Evolutionary conservation across 257 asterid genomes (phyloP).

Genomic region (Solanum rostratum): DNA sequence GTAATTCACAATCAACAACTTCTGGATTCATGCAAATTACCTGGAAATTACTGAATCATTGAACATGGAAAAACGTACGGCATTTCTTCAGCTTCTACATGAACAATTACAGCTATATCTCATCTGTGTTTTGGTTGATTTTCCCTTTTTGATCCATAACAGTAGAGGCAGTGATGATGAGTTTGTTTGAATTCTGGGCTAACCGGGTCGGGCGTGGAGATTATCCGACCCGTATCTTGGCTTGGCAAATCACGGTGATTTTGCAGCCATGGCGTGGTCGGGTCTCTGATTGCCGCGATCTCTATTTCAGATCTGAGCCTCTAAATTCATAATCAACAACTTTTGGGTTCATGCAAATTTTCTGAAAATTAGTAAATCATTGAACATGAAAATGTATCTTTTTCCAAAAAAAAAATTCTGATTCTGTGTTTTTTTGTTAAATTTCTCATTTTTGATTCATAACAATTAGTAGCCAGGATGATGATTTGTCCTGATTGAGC

Average conservation of each 20-base stretch:
- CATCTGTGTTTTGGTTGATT: not conserved
- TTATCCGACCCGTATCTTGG: constrained; percentile 12
- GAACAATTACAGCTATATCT: not conserved
- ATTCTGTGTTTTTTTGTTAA: not conserved
- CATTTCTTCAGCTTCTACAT: not conserved
- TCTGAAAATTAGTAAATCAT: not conserved
- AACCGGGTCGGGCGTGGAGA: not conserved
- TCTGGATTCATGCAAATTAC: not conserved
- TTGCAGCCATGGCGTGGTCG: constrained; percentile 38
- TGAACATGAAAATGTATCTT: not conserved
- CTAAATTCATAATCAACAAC: not conserved
- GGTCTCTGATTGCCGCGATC: not conserved
- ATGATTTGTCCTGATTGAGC: not conserved
- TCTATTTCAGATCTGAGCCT: constrained; percentile 26
- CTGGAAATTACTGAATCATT: not conserved
- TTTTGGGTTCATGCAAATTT: not conserved
- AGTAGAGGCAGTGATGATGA: constrained; percentile 1
- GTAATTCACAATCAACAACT: not conserved
- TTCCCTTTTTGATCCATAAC: not conserved
- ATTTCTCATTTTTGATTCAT: not conserved
- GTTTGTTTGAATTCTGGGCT: not conserved
- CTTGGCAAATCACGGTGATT: constrained; percentile 4
- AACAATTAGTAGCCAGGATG: not conserved
- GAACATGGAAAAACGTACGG: no score
- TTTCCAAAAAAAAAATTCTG: no score